A percentile compares a stretch with the other conserved stretches of the same genome.
Conservation (phyloP, 345 rosid genomes). For the Eucalyptus caleyi region DNA sequence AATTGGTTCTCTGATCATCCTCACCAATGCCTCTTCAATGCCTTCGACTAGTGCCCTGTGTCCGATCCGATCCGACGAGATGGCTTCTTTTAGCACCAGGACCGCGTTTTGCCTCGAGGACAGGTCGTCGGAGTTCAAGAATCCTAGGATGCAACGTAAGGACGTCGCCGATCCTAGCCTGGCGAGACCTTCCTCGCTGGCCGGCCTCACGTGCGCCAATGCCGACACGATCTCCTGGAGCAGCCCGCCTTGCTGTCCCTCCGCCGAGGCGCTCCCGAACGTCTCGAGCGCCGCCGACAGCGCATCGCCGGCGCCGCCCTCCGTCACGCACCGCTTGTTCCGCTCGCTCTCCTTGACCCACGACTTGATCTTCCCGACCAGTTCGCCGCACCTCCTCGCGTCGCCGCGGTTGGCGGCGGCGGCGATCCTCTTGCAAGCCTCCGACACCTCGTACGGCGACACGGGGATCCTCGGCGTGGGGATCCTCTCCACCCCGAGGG, state of each 20-base stretch:
- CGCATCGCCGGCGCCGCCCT: background rate
- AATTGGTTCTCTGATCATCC: slow-evolving; percentile 11
- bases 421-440: background rate
- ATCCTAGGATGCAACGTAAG: slow-evolving; percentile 3
- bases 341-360: slow-evolving; percentile 23
- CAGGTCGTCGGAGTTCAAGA: slow-evolving; percentile 12
- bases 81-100: slow-evolving; percentile 4
- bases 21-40: background rate
- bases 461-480: slow-evolving; percentile 25
- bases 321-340: slow-evolving; percentile 6
- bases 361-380: slow-evolving; percentile 7
- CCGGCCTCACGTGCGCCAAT: slow-evolving; percentile 8
- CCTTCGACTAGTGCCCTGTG: background rate
- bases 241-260: background rate
- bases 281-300: slow-evolving; percentile 10
- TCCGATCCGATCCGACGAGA: background rate
- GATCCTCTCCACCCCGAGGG: slow-evolving; percentile 17
- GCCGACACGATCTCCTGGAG: slow-evolving; percentile 8
- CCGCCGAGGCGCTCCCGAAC: background rate
- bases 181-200: background rate
- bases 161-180: slow-evolving; percentile 6
- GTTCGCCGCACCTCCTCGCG: slow-evolving; percentile 2
- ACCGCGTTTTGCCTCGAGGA: slow-evolving; percentile 8
- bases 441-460: slow-evolving; percentile 5
- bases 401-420: slow-evolving; percentile 1